Evolutionary conservation across 2,329 filamentous ascomycete genomes (phyloP).

Genomic region (Fusarium napiforme): DNA sequence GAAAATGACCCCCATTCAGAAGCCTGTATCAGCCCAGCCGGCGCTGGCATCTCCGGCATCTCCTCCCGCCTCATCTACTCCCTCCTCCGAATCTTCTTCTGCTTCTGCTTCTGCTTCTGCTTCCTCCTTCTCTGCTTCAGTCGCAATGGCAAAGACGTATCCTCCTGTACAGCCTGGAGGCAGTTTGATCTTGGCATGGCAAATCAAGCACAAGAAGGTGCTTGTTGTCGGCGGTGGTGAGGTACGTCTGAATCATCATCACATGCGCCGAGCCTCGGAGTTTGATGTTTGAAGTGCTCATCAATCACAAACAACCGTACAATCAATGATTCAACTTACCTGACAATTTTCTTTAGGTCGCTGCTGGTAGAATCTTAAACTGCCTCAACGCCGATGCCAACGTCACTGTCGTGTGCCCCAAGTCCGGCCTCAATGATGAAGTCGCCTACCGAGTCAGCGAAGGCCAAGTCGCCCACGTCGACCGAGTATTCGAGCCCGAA

Average conservation of each 20-base stretch:
- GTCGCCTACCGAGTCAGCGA: constrained; percentile 83
- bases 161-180: constrained; percentile 89
- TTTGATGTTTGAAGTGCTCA: neutral
- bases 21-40: constrained; percentile 36
- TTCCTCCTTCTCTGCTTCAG: constrained; percentile 14
- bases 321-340: neutral
- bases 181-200: constrained; percentile 95
- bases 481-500: constrained; percentile 85
- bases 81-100: constrained; percentile 14
- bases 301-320: neutral
- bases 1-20: constrained; percentile 43
- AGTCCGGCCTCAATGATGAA: constrained; percentile 84
- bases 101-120: constrained; percentile 19
- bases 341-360: constrained; percentile 72
- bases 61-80: constrained; percentile 29
- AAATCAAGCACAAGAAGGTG: constrained; percentile 87
- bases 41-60: constrained; percentile 40
- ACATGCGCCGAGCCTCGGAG: constrained; percentile 19
- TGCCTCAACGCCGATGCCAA: constrained; percentile 94
- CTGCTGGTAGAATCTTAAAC: constrained; percentile 92
- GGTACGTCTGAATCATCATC: constrained; percentile 62
- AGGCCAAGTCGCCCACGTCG: constrained; percentile 80
- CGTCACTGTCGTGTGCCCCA: constrained; percentile 86
- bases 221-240: constrained; percentile 96
- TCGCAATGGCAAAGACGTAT: constrained; percentile 62